These are phyloP conservation scores for Gloeostereum incarnatum DNA, from an alignment of 768 basidiomycete species.

Conservation along the genomic window DNA sequence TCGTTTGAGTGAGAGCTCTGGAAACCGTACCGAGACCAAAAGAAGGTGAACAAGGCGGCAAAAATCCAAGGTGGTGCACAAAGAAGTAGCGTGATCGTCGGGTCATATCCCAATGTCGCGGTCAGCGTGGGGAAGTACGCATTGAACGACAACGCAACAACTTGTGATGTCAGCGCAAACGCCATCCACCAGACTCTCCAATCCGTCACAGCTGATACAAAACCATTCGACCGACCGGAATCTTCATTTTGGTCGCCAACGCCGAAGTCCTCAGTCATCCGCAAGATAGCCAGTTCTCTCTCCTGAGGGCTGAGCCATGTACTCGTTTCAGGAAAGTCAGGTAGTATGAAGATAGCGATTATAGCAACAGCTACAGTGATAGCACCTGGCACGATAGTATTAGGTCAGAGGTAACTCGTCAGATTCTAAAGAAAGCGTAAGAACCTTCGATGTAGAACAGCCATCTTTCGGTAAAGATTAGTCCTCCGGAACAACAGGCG, in stretches of 20 bases:
- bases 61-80: conserved; percentile 80
- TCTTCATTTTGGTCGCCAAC: conserved; percentile 39
- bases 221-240: conserved; percentile 33
- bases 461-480: conserved; percentile 24
- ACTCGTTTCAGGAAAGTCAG: conserved; percentile 33
- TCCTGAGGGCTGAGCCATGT: conserved; percentile 27
- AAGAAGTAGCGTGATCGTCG: conserved; percentile 60
- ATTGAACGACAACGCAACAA: conserved; percentile 64
- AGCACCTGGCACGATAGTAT: no score
- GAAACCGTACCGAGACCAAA: conserved; percentile 36
- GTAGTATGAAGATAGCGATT: conserved; percentile 34
- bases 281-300: conserved; percentile 30
- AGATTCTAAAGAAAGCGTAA: no score
- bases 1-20: no score
- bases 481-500: conserved; percentile 3
- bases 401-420: no score
- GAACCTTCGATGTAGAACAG: conserved; percentile 40
- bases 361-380: conserved; percentile 36
- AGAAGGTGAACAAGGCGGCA: conserved; percentile 50
- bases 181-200: conserved; percentile 84
- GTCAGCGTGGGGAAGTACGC: conserved; percentile 74
- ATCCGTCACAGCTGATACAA: conserved; percentile 59
- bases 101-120: conserved; percentile 59
- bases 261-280: conserved; percentile 59
- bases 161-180: conserved; percentile 48